Percentiles rank a stretch among this genome's conserved stretches.
phyloP scores from a whole-genome alignment of 2,329 filamentous ascomycete genomes.

The Paraphaeosphaeria minitans region DNA sequence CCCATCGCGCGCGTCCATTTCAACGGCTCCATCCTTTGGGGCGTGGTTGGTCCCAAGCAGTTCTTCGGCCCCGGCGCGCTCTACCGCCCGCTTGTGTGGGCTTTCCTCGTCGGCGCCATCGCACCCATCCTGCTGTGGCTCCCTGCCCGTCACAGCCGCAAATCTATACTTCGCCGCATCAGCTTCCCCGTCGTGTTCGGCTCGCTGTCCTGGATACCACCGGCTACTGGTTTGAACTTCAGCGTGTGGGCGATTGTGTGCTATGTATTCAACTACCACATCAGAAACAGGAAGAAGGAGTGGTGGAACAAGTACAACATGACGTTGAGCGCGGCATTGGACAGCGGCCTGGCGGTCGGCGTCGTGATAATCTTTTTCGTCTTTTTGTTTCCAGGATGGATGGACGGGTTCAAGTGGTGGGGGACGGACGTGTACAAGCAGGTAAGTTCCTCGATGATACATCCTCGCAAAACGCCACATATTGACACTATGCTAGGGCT shows the following conservation, averaged over 20 bases:
- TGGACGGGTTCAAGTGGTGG: slow-evolving; percentile 81
- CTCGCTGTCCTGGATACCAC: slow-evolving; percentile 83
- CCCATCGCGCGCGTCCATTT: slow-evolving; percentile 88
- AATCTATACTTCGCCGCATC: slow-evolving; percentile 73
- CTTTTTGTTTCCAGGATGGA: slow-evolving; percentile 80
- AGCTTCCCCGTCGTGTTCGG: slow-evolving; percentile 85
- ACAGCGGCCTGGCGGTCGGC: slow-evolving; percentile 81
- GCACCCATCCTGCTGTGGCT: slow-evolving; percentile 77
- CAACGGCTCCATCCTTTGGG: slow-evolving; percentile 89
- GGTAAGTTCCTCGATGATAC: slow-evolving; percentile 33
- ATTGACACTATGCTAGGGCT: slow-evolving; percentile 57
- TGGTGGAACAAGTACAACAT: slow-evolving; percentile 96
- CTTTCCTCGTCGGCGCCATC: slow-evolving; percentile 76
- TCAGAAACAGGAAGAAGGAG: slow-evolving; percentile 69
- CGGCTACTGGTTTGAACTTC: slow-evolving; percentile 82
- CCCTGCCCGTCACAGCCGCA: slow-evolving; percentile 62
- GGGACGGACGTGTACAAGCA: slow-evolving; percentile 84
- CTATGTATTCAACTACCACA: slow-evolving; percentile 79
- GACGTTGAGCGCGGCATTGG: slow-evolving; percentile 81
- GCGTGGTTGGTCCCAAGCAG: slow-evolving; percentile 79
- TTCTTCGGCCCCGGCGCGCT: slow-evolving; percentile 80
- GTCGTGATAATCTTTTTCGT: slow-evolving; percentile 85
- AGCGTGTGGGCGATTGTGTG: slow-evolving; percentile 85
- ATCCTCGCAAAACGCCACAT: neutral
- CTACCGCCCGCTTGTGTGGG: slow-evolving; percentile 79